Evolutionary conservation across 441 rosid species (phyloP).

Genomic region (Pelargonium fulgidum): DNA sequence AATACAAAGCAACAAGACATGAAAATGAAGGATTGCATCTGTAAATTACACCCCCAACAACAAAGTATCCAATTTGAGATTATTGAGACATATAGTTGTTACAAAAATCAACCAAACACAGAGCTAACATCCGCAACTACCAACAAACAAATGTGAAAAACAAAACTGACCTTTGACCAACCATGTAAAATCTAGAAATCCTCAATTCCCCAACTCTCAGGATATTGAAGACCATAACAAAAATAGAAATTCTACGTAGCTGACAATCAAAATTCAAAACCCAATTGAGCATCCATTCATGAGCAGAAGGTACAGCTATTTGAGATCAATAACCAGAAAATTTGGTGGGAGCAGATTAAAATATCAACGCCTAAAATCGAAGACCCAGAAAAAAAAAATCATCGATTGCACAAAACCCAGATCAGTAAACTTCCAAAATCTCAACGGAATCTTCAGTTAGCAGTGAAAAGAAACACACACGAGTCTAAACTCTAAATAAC

Average conservation of each 20-base stretch:
- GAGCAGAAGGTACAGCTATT: too few species aligned
- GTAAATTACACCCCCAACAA: neutral
- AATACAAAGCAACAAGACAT: neutral
- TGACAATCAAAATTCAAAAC: too few species aligned
- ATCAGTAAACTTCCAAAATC: neutral
- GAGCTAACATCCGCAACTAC: neutral
- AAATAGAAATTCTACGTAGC: too few species aligned
- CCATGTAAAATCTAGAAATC: too few species aligned
- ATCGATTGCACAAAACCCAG: neutral
- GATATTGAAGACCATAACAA: too few species aligned
- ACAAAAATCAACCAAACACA: neutral
- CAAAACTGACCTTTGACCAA: neutral
- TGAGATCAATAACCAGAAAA: neutral
- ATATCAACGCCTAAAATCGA: neutral
- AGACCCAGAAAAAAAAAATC: neutral
- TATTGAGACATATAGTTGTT: neutral
- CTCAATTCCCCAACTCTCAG: too few species aligned
- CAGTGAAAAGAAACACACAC: neutral
- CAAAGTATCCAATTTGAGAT: neutral
- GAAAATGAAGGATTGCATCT: neutral
- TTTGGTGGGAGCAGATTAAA: neutral
- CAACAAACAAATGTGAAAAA: neutral
- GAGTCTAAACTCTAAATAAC: neutral
- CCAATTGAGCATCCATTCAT: too few species aligned
- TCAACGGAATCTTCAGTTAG: neutral